Conservation (phyloP, 441 rosid species). For the Hura crepitans region DNA sequence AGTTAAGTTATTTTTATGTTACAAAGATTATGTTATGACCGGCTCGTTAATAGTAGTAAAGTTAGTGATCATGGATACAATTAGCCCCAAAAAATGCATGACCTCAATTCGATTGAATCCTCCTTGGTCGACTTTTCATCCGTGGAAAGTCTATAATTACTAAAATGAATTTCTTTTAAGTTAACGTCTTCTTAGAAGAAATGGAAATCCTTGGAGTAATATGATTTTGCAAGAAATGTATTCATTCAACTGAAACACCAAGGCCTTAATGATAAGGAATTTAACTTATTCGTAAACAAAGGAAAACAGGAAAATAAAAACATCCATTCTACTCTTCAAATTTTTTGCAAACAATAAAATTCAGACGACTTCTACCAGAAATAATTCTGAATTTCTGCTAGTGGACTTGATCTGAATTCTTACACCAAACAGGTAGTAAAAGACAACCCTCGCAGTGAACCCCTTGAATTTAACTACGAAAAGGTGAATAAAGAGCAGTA, state of each 20-base stretch:
- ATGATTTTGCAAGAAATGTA: neutral
- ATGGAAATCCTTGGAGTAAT: neutral
- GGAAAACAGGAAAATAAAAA: neutral
- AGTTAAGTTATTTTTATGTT: no score
- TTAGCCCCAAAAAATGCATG: neutral
- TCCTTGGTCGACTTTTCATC: neutral
- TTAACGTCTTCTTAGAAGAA: neutral
- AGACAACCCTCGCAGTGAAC: neutral
- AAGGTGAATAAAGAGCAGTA: no score
- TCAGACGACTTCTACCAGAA: neutral
- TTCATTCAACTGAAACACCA: neutral
- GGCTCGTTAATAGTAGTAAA: no score
- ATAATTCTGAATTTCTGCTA: no score
- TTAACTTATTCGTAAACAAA: no score
- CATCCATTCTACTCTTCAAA: neutral
- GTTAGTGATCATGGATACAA: no score
- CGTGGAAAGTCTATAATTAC: neutral
- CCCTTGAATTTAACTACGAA: neutral
- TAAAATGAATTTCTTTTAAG: neutral
- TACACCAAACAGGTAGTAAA: no score
- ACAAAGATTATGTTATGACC: no score
- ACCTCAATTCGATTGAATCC: neutral
- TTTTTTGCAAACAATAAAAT: no score
- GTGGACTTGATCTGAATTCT: no score
- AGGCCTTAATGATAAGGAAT: no score